Percentiles rank a stretch among this genome's conserved stretches.
These are phyloP conservation scores for Coemansia sp. DNA, from an alignment of 192 early-diverging fungal species.

Conservation along the genomic window DNA sequence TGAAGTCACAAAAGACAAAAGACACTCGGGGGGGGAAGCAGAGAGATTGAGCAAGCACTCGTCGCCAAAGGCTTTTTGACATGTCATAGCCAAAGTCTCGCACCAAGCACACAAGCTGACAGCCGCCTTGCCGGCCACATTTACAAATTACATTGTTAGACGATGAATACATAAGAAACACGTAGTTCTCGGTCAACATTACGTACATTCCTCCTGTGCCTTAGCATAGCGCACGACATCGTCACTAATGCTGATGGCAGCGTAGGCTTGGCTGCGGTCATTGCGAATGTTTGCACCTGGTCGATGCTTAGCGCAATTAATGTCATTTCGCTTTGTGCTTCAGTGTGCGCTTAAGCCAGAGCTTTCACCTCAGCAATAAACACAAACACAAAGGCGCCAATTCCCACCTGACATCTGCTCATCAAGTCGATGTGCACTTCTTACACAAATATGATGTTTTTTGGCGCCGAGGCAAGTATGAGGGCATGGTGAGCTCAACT, in stretches of 20 bases:
- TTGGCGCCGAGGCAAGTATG: constrained; percentile 62
- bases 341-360: constrained; percentile 69
- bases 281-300: constrained; percentile 64
- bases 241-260: constrained; percentile 56
- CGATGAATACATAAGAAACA: not conserved
- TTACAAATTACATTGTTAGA: not conserved
- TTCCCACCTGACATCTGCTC: constrained; percentile 59
- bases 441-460: constrained; percentile 74
- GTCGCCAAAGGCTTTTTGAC: not conserved
- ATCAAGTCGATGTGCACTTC: constrained; percentile 57
- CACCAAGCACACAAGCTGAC: not conserved
- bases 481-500: constrained; percentile 71
- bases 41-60: not conserved
- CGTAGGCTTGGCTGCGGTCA: constrained; percentile 76
- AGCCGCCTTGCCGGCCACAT: not conserved
- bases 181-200: not conserved
- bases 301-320: constrained; percentile 70
- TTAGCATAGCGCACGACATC: constrained; percentile 21
- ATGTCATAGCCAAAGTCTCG: not conserved
- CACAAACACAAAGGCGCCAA: constrained; percentile 73
- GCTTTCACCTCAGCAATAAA: constrained; percentile 71
- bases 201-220: not conserved
- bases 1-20: not conserved
- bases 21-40: not conserved
- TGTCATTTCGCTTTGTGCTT: constrained; percentile 72